Evolutionary conservation across 805 yeast species (phyloP), one percentile per base, ranked within the genome.

Genomic region (Candida ficus): DNA sequence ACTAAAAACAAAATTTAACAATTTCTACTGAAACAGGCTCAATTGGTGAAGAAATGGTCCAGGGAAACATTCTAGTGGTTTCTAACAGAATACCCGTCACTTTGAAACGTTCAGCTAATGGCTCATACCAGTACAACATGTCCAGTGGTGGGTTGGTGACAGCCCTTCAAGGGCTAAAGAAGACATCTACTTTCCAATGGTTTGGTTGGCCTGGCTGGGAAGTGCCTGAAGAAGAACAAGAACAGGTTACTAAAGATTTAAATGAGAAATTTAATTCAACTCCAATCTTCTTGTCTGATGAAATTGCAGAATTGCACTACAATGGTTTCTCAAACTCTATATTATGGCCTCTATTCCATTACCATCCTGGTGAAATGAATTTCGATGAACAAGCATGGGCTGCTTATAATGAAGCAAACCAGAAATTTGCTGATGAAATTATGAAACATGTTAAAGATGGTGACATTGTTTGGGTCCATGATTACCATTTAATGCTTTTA

Each of bases 311-410:
- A 56, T 71, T 93, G 49, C 98, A 93, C 65, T 93, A 93, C 66
- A 93, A 95, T 60, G 99, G 98, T 23, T 93, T 95, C 63, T 77
- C 88, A 47, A 93, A 93, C 63, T 84, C 95, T 13, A 93, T 93
- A 48, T 67, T 93, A 48, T 93, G 99, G 99, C 99, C 99, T 1
- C 66, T 95, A 46, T 93, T 93, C 69, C 99, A 93, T 62, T 93
- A 93, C 64, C 99, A 93, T 59, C 99, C 99, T 1, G 99, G 98
- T 46, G 99, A 95, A 62, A 93, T 95, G 84, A 90, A 87, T 60
- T 93, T 93, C 57, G 99, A 93, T 63, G 99, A 93, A 60, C 79
- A 78, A 46, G 96, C 97, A 2, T 93, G 99, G 99, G 90, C 90
- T 39, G 98, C 98, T 1, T 93, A 93, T 61, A 84, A 88, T 41